A percentile compares a stretch with the other conserved stretches of the same genome.
Conservation (phyloP, 768 basidiomycete genomes). For the Hortiboletus campestris region DNA sequence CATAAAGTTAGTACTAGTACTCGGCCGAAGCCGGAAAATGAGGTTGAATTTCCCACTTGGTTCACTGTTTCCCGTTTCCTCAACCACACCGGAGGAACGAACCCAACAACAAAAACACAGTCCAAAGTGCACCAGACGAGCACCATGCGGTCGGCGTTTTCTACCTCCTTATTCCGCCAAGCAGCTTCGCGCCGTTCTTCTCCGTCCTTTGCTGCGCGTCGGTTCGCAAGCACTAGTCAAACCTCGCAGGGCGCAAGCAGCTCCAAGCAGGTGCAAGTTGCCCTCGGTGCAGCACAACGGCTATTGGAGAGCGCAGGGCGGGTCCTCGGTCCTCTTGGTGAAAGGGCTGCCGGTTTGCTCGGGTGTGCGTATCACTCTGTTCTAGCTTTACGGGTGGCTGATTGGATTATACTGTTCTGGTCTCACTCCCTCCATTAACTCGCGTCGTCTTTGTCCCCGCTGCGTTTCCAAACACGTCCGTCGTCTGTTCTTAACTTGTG, state of each 20-base stretch:
- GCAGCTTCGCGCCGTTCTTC: conserved; percentile 13
- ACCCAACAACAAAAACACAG: conserved; percentile 1
- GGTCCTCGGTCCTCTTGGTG: conserved; percentile 46
- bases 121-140: conserved; percentile 1
- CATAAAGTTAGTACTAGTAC: too few species aligned
- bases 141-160: conserved; percentile 27
- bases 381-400: background rate
- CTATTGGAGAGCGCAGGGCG: conserved; percentile 51
- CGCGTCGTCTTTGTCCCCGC: background rate
- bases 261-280: conserved; percentile 72
- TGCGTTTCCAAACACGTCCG: background rate
- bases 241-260: conserved; percentile 38
- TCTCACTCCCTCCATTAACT: background rate
- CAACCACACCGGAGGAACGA: background rate
- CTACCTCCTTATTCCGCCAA: conserved; percentile 26
- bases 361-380: conserved; percentile 40
- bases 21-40: conserved; percentile 7
- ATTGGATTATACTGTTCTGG: background rate
- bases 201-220: conserved; percentile 24
- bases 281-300: conserved; percentile 56
- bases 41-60: background rate
- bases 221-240: conserved; percentile 39
- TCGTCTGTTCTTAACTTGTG: background rate
- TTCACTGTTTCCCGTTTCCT: background rate
- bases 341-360: conserved; percentile 57